These are phyloP conservation scores for Salvia splendens DNA, from an alignment of 257 asterid genomes.

Conservation along the genomic window DNA sequence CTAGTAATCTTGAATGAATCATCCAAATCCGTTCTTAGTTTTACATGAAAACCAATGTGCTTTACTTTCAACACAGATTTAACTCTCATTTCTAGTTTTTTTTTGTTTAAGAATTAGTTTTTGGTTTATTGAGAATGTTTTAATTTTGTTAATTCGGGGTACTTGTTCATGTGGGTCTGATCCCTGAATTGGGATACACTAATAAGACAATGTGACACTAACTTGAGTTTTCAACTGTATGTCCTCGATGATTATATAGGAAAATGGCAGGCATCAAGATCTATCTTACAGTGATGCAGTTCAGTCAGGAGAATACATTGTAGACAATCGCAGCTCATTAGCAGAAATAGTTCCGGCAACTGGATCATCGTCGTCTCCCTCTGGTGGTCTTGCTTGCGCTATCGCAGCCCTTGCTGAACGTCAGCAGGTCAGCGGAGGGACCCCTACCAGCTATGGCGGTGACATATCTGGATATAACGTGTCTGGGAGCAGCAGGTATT, in stretches of 20 bases:
- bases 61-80: no score
- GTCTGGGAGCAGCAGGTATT: slow-evolving; percentile 34
- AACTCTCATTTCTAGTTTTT: no score
- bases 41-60: no score
- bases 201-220: no score
- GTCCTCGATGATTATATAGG: slow-evolving; percentile 46
- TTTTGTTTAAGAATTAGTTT: no score
- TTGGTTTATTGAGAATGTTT: no score
- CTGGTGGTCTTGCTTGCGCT: slow-evolving; percentile 89
- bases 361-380: slow-evolving; percentile 75
- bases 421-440: slow-evolving; percentile 62
- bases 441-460: slow-evolving; percentile 47
- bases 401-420: slow-evolving; percentile 96
- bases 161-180: no score
- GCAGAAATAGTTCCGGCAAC: slow-evolving; percentile 36
- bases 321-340: slow-evolving; percentile 44
- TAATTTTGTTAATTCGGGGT: no score
- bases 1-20: no score
- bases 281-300: slow-evolving; percentile 41
- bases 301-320: slow-evolving; percentile 49
- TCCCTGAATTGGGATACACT: no score
- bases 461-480: slow-evolving; percentile 35
- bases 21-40: no score
- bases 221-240: slow-evolving; percentile 13
- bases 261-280: slow-evolving; percentile 58